Evolutionary conservation across 2,329 filamentous ascomycete genomes (phyloP), one percentile per base, ranked within the genome.

Genomic region (Teratosphaeriaceae sp.): DNA sequence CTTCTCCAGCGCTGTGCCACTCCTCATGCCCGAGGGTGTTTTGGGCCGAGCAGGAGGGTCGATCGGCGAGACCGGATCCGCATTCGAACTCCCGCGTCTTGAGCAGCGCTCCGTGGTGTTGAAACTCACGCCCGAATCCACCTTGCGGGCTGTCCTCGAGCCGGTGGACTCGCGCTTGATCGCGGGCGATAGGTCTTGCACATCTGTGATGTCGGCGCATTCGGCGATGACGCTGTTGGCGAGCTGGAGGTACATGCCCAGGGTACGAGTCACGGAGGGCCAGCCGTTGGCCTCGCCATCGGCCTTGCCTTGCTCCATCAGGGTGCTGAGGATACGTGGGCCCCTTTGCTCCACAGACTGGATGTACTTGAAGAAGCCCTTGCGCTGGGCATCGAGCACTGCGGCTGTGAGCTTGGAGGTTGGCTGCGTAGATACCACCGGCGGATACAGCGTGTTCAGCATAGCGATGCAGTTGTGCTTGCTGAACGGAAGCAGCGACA

Each of bases 401-500:
- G 70, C 60, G 3, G 65, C 60, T 7, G 72, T 76, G 45, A 82
- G 60, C 40, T 75, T 70, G 21, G 69, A 63, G 8, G 75, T 77
- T 5, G 74, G 75, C 33, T 67, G 66, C 13, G 63, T 60, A 9
- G 63, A 60, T 33, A 68, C 66, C 31, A 74, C 67, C 8, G 80
- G 78, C 6, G 80, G 80, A 49, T 82, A 78, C 22, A 84, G 67
- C 8, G 79, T 83, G 63, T 84, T 84, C 39, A 84, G 73, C 73
- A 84, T 79, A 41, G 78, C 80, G 49, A 82, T 70, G 56, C 79
- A 81, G 58, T 82, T 82, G 54, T 74, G 70, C 59, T 80, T 81
- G 65, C 78, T 78, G 62, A 79, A 80, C 1, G 78, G 78, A 23
- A 72, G 66, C 22, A 80, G 66, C 20, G 77, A 74, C 53, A 84